phyloP scores from a whole-genome alignment of 2,329 filamentous ascomycete genomes.

The Colletotrichum ledebouriae region DNA sequence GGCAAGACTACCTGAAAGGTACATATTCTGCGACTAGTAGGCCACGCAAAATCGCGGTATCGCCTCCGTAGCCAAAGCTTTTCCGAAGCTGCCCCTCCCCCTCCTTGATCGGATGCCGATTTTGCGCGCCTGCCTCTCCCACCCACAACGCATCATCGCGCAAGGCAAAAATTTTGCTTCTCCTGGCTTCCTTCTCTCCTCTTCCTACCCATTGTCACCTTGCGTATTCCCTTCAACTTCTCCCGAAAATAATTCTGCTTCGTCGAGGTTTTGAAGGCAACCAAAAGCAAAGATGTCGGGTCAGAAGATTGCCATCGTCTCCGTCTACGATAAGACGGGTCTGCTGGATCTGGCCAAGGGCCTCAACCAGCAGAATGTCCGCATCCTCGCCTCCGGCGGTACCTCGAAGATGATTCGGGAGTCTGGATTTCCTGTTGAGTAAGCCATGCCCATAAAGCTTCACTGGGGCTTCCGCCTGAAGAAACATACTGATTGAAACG shows the following conservation, averaged over 20 bases:
- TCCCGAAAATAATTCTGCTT: conserved; percentile 15
- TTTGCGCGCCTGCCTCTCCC: conserved; percentile 37
- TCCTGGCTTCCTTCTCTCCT: conserved; percentile 2
- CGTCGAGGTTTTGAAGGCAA: conserved; percentile 43
- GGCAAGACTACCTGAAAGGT: conserved; percentile 30
- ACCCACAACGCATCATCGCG: conserved; percentile 38
- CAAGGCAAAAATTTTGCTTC: conserved; percentile 37
- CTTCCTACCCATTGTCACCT: neutral
- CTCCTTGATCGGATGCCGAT: conserved; percentile 41
- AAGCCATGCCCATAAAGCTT: conserved; percentile 55
- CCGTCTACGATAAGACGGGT: conserved; percentile 98
- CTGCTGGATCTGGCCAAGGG: conserved; percentile 93
- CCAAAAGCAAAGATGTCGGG: conserved; percentile 45
- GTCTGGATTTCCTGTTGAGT: conserved; percentile 95
- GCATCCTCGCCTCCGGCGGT: conserved; percentile 93
- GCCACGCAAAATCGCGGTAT: conserved; percentile 1
- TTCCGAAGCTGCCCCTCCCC: conserved; percentile 38
- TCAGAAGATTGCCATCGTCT: conserved; percentile 86
- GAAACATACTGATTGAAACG: conserved; percentile 6
- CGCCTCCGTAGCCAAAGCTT: conserved; percentile 22
- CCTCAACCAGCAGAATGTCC: conserved; percentile 88
- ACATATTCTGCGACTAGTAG: neutral
- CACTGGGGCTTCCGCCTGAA: neutral
- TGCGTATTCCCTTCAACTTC: neutral
- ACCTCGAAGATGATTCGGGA: conserved; percentile 97